A percentile compares a stretch with the other conserved stretches of the same genome.
Evolutionary conservation across 352 stramenopile genomes (phyloP).

Genomic region (Pythium phragmiticola): DNA sequence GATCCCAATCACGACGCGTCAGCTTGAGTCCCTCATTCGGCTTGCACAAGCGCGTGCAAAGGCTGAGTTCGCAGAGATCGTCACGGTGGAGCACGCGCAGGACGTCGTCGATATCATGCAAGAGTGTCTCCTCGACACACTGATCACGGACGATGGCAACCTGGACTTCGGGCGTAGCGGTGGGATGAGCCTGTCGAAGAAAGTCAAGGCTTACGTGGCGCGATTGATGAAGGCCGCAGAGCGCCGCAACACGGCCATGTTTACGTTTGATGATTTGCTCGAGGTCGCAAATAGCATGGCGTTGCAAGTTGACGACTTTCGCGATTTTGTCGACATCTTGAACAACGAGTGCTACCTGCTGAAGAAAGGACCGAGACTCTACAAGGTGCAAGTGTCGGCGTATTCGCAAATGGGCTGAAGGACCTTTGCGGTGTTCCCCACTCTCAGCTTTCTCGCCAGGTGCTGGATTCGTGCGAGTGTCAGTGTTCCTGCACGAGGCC

Average conservation of each 20-base stretch:
- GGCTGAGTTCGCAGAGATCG: slow-evolving; percentile 89
- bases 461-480: background rate
- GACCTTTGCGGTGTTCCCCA: background rate
- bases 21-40: slow-evolving; percentile 91
- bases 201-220: slow-evolving; percentile 57
- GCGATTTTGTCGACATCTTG: slow-evolving; percentile 57
- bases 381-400: slow-evolving; percentile 47
- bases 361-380: slow-evolving; percentile 58
- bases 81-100: slow-evolving; percentile 91
- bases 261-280: slow-evolving; percentile 50
- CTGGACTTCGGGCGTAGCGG: slow-evolving; percentile 68
- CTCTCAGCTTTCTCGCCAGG: background rate
- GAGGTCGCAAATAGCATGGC: slow-evolving; percentile 48
- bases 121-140: slow-evolving; percentile 83
- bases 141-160: slow-evolving; percentile 76
- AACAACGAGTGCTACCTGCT: slow-evolving; percentile 63
- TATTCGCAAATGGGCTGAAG: slow-evolving; percentile 32
- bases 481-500: background rate
- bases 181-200: slow-evolving; percentile 36
- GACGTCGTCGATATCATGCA: slow-evolving; percentile 95
- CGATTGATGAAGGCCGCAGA: slow-evolving; percentile 43
- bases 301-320: slow-evolving; percentile 50
- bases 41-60: slow-evolving; percentile 89
- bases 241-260: slow-evolving; percentile 37
- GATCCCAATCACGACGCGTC: slow-evolving; percentile 90